Evolutionary conservation across 1,284 basidiomycete species (phyloP), one percentile per base, ranked within the genome.

Genomic region (Fomitiporia mediterranea): DNA sequence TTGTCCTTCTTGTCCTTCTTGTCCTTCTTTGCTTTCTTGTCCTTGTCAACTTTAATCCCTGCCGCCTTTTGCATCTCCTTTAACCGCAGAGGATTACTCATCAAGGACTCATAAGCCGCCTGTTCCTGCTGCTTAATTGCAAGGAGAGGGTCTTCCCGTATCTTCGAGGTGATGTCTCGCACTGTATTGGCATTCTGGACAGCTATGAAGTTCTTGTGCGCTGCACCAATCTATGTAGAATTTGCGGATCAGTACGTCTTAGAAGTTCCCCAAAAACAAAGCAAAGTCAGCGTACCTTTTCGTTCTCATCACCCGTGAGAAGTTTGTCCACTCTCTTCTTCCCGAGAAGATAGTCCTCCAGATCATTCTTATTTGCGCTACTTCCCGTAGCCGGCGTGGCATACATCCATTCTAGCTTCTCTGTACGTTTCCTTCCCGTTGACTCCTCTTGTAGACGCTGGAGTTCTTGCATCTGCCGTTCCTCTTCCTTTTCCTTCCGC

Each of bases 321-420:
- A 98, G 89, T 74, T 98, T 94, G 71, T 99, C 97, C 1, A 99
- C 95, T 53, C 96, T 76, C 75, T 96, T 98, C 82, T 98, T 99
- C n/a, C 96, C 97, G 28, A 99, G 78, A 4, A 99, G 75, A 67
- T 99, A 99, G 64, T 96, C 94, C 74, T 99, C 97, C 64, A 98
- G 73, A 60, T 99, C 96, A 63, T 91, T 93, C 28, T 89, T 73
- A 62, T 93, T 96, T 63, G 91, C 84, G 56, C 76, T 86, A 59
- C 79, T 86, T 13, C 89, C 91, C 4, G 88, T 84, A 0, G 91
- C 91, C 1, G 97, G 96, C 1, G 96, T 97, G 13, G 95, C 79
- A 74, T 99, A 99, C 92, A 99, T 96, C 97, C 97, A 99, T 70
- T 99, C 96, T 52, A 99, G 73, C 67, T 94, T 93, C 70, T 98